These are phyloP conservation scores for Euphorbia peplus DNA, from an alignment of 345 rosid species.

Conservation along the genomic window DNA sequence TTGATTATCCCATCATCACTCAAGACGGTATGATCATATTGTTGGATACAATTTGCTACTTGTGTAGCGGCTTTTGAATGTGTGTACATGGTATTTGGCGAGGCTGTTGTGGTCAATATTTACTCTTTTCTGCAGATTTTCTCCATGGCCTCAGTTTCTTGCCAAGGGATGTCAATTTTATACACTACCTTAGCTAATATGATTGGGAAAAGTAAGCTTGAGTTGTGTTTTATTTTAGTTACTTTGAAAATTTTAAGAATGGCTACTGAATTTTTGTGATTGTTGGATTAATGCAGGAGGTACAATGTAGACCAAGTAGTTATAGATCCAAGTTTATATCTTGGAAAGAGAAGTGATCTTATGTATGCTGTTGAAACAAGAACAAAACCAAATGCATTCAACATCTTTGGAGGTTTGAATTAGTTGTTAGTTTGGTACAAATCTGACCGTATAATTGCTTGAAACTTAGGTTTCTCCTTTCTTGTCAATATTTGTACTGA, in stretches of 20 bases:
- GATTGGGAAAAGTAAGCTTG: slow-evolving; percentile 31
- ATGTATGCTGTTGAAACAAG: slow-evolving; percentile 34
- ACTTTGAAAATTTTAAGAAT: not conserved
- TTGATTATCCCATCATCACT: slow-evolving; percentile 35
- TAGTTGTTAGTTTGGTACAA: not conserved
- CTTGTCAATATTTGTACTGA: too few species aligned
- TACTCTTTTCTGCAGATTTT: slow-evolving; percentile 20
- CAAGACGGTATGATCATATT: slow-evolving; percentile 24
- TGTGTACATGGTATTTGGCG: not conserved
- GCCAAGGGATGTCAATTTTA: slow-evolving; percentile 39
- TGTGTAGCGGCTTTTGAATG: too few species aligned
- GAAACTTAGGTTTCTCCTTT: too few species aligned
- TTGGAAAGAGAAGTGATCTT: slow-evolving; percentile 28
- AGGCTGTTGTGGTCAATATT: too few species aligned
- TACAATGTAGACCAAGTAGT: slow-evolving; percentile 28
- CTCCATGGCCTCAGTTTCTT: slow-evolving; percentile 37
- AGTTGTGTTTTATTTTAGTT: not conserved
- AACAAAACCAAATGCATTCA: slow-evolving; percentile 32
- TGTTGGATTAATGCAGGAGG: slow-evolving; percentile 17
- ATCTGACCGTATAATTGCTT: too few species aligned
- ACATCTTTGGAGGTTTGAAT: slow-evolving; percentile 29
- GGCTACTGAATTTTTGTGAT: not conserved
- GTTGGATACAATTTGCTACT: too few species aligned
- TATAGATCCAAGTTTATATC: slow-evolving; percentile 35
- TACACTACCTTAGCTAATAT: slow-evolving; percentile 16